Percentiles rank a stretch among this genome's conserved stretches.
phyloP scores from a whole-genome alignment of 768 basidiomycete genomes.

The Suillus fuscotomentosus region DNA sequence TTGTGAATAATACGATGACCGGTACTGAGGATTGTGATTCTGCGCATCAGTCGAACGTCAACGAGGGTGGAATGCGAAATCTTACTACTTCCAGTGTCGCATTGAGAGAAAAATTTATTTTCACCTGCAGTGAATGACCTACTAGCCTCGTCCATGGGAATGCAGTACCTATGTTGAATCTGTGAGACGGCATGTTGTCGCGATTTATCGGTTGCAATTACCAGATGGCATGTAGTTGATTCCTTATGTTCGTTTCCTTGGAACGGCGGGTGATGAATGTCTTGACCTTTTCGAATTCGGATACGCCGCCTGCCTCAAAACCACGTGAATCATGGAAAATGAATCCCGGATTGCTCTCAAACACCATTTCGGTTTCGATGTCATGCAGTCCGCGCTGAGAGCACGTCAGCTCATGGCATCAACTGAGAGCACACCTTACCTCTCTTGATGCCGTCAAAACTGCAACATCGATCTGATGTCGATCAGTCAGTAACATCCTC shows the following conservation, averaged over 20 bases:
- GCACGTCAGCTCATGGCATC: not conserved
- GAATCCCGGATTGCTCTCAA: too few relatives aligned
- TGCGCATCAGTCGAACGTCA: not conserved
- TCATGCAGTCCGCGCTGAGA: too few relatives aligned
- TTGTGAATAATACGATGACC: slow-evolving; percentile 34
- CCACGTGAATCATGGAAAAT: too few relatives aligned
- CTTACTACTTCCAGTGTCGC: slow-evolving; percentile 11
- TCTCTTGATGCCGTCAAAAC: not conserved
- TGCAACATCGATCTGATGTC: slow-evolving; percentile 1
- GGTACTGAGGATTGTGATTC: not conserved
- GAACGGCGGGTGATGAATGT: too few relatives aligned
- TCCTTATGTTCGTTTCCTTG: not conserved
- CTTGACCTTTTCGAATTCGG: too few relatives aligned
- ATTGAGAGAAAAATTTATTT: not conserved
- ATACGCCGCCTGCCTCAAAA: too few relatives aligned
- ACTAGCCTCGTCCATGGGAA: slow-evolving; percentile 23
- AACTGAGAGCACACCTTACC: not conserved
- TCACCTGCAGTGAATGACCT: slow-evolving; percentile 21
- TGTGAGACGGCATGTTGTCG: not conserved
- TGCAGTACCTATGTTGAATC: slow-evolving; percentile 36
- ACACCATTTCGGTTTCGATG: too few relatives aligned
- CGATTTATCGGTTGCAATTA: slow-evolving; percentile 10
- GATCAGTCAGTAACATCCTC: not conserved
- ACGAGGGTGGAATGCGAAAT: not conserved
- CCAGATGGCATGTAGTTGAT: slow-evolving; percentile 42